Evolutionary conservation across 768 basidiomycete species (phyloP).

Genomic region (Exidia glandulosa): DNA sequence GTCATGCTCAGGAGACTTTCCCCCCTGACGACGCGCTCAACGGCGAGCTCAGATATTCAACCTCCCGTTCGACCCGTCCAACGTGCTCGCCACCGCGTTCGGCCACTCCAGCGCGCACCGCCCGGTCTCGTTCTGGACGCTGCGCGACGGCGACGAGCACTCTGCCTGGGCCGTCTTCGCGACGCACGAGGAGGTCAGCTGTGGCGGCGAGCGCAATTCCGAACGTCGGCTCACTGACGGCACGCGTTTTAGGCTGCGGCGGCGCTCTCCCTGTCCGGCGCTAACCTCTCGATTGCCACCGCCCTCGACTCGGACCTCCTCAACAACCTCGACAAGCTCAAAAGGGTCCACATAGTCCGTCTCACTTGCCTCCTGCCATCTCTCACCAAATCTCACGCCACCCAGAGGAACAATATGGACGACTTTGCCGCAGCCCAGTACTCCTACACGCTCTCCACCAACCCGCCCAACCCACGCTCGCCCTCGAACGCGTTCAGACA

Average conservation of each 20-base stretch:
- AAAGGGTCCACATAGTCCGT: neutral
- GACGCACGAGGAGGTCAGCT: slow-evolving; percentile 51
- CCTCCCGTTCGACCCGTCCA: slow-evolving; percentile 6
- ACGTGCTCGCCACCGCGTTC: slow-evolving; percentile 21
- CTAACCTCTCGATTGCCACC: slow-evolving; percentile 34
- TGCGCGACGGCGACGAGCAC: slow-evolving; percentile 25
- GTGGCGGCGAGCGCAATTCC: slow-evolving; percentile 1
- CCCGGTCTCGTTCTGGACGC: slow-evolving; percentile 41
- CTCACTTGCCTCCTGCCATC: neutral
- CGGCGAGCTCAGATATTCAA: slow-evolving; percentile 5
- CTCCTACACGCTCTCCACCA: slow-evolving; percentile 39
- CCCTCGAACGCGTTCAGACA: slow-evolving; percentile 53
- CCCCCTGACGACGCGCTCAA: neutral
- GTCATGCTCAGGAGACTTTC: slow-evolving; percentile 12
- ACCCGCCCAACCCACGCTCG: slow-evolving; percentile 43
- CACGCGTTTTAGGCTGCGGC: slow-evolving; percentile 34
- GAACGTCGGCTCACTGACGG: neutral
- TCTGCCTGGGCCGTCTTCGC: slow-evolving; percentile 47
- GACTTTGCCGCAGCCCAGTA: neutral
- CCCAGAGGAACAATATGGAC: neutral
- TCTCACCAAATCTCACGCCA: neutral
- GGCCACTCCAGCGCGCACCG: slow-evolving; percentile 28
- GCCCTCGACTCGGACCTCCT: slow-evolving; percentile 52
- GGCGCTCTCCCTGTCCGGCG: slow-evolving; percentile 39
- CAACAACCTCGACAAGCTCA: neutral